Base-by-base conservation (phyloP, 331 rosid species). In the Malus hybrid region DNA sequence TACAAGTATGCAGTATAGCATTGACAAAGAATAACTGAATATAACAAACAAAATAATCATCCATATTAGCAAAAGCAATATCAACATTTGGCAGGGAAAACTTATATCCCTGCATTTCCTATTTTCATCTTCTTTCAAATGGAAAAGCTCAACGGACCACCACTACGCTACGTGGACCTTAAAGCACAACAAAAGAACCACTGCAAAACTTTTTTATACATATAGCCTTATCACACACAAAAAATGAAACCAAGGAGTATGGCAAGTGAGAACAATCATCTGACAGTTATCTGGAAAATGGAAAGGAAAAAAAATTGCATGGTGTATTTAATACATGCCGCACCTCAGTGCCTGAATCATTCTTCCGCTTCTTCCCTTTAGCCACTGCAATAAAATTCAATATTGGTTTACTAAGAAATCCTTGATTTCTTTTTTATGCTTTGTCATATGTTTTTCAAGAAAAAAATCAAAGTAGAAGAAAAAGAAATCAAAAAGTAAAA, bases 341-440 rank as follows among this genome's bases (percentile, higher is more conserved):
- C 60, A 93, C 97, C 98, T 89, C 93, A 80, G 63, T 73, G 54
- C 88, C 89, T 3, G 86, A 85, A 69, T 91, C 98, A 85, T 44
- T 86, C 90, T 91, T 93, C 60, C 89, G 87, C 73, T 90, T 90
- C 84, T 93, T 93, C 81, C 96, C 90, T 79, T 86, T 90, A 56
- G 93, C 29, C 73, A 67, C 97, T 90, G 93, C 87, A 87, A 67
- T 80, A 70, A 77, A 42, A 82, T 39, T 78, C 52, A 70, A 68
- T 60, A 83, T 52, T 5, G 6, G 28, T 32, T 68, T 70, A 63
- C 10, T 62, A 18, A 66, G 16, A 71, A 20, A 78, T 36, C 64
- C 24, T 48, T 50, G 55, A 34, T 73, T 74, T n/a, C 42, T 29
- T 66, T 63, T 68, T 32, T 18, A 2, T 18, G 20, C 4, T 15